A percentile compares a stretch with the other conserved stretches of the same genome.
Evolutionary conservation across 1,284 basidiomycete species (phyloP).

Genomic region (Melampsora larici-populina): DNA sequence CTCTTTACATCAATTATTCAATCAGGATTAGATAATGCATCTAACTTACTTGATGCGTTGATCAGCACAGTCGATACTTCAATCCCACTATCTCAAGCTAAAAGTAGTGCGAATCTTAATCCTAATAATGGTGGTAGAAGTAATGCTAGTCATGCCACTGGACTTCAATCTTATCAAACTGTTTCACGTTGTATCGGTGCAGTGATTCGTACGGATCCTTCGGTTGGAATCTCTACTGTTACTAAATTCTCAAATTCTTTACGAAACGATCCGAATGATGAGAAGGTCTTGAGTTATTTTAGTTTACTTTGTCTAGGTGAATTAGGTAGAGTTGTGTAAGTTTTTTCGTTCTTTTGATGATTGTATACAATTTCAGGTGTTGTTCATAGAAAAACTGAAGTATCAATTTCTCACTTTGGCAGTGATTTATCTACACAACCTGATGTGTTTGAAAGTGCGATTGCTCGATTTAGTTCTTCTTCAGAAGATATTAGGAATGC

Average conservation of each 20-base stretch:
- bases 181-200: constrained; percentile 74
- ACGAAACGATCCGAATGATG: constrained; percentile 65
- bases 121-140: background rate
- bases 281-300: constrained; percentile 67
- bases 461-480: constrained; percentile 69
- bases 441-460: constrained; percentile 69
- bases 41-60: constrained; percentile 20
- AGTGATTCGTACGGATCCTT: constrained; percentile 25
- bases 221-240: constrained; percentile 4
- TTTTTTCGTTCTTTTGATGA: background rate
- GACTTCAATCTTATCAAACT: constrained; percentile 59
- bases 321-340: constrained; percentile 78
- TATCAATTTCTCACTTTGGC: background rate
- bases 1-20: constrained; percentile 34
- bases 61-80: constrained; percentile 20
- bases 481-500: constrained; percentile 80
- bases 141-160: constrained; percentile 42
- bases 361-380: background rate
- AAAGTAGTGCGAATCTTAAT: background rate
- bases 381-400: background rate
- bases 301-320: constrained; percentile 83
- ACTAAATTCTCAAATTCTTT: constrained; percentile 33
- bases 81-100: constrained; percentile 32
- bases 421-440: constrained; percentile 77
- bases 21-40: constrained; percentile 22